These are phyloP conservation scores for Elongisporangium undulatum DNA, from an alignment of 352 stramenopile genomes.

Conservation along the genomic window DNA sequence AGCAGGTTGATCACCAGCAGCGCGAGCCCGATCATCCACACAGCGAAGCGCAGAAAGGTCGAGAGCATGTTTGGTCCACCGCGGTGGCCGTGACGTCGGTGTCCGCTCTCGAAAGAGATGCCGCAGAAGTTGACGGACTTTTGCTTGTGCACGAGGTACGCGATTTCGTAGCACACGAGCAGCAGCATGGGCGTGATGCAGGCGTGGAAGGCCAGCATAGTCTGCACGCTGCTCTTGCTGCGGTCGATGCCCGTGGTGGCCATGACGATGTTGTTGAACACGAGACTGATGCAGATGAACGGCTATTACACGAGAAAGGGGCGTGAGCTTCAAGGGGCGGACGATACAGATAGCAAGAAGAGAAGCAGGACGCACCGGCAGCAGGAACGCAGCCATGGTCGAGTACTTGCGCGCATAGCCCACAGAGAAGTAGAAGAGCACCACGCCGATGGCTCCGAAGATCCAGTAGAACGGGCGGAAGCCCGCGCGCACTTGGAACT, in stretches of 20 bases:
- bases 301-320: conserved; percentile 27
- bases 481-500: conserved; percentile 40
- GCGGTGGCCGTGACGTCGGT: conserved; percentile 33
- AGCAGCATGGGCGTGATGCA: conserved; percentile 84
- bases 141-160: conserved; percentile 89
- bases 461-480: conserved; percentile 71
- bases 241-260: conserved; percentile 70
- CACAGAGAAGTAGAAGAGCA: conserved; percentile 73
- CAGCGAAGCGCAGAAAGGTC: conserved; percentile 53
- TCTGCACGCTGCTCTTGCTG: conserved; percentile 39
- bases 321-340: not conserved
- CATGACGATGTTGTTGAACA: conserved; percentile 82
- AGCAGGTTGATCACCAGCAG: conserved; percentile 71
- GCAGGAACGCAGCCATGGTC: conserved; percentile 65
- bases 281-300: conserved; percentile 74
- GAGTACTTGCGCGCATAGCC: conserved; percentile 76
- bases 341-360: conserved; percentile 6
- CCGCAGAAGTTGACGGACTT: conserved; percentile 89
- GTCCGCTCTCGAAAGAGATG: conserved; percentile 81
- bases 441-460: conserved; percentile 45
- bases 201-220: conserved; percentile 79
- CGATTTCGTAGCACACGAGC: conserved; percentile 87
- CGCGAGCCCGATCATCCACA: conserved; percentile 60
- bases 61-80: conserved; percentile 34
- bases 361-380: conserved; percentile 41